A percentile compares a stretch with the other conserved stretches of the same genome.
Evolutionary conservation across 768 basidiomycete genomes (phyloP).

Genomic region (Hydnomerulius pinastri): DNA sequence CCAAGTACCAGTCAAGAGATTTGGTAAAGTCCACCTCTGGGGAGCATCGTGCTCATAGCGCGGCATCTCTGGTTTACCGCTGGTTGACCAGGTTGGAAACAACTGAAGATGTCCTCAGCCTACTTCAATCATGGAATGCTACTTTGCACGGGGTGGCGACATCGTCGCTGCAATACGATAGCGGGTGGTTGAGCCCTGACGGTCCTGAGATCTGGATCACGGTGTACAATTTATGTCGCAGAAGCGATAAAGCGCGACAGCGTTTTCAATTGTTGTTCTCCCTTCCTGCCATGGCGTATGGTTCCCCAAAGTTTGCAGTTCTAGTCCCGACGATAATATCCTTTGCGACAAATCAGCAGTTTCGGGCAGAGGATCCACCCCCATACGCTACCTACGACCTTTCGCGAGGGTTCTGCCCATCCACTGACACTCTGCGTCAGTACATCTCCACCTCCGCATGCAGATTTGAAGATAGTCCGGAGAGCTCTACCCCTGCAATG

Average conservation of each 20-base stretch:
- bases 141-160: not conserved
- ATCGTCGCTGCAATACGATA: not conserved
- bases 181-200: constrained; percentile 19
- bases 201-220: constrained; percentile 22
- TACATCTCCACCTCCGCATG: not conserved
- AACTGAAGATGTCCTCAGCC: not conserved
- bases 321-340: constrained; percentile 29
- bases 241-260: constrained; percentile 10
- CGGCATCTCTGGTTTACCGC: not conserved
- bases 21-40: not conserved
- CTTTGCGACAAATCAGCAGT: constrained; percentile 16
- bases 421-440: not conserved
- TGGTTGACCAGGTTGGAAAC: not conserved
- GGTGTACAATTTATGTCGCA: no score
- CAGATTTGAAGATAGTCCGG: constrained; percentile 2
- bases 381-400: constrained; percentile 1
- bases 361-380: constrained; percentile 2
- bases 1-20: constrained; percentile 1
- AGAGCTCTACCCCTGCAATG: not conserved
- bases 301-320: constrained; percentile 7
- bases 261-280: constrained; percentile 24
- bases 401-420: not conserved
- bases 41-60: not conserved
- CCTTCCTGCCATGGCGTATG: constrained; percentile 27
- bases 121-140: not conserved